These are phyloP conservation scores for Saccharomycopsis schoenii DNA, from an alignment of 805 yeast species.

Conservation along the genomic window DNA sequence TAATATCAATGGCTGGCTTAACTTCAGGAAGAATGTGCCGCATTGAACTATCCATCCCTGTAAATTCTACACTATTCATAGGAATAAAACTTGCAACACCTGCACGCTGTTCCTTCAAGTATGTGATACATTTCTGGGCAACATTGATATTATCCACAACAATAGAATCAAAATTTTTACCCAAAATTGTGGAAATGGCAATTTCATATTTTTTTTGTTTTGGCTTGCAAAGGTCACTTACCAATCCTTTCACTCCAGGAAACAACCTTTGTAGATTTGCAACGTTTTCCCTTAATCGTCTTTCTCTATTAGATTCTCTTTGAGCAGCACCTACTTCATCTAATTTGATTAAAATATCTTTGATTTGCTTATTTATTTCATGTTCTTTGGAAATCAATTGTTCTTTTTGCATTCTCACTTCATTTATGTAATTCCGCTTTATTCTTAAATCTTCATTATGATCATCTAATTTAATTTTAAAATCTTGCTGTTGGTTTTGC, in stretches of 20 bases:
- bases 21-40: conserved; percentile 45
- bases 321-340: conserved; percentile 69
- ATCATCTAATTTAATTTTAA: conserved; percentile 3
- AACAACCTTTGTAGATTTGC: conserved; percentile 57
- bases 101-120: conserved; percentile 72
- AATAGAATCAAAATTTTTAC: conserved; percentile 70
- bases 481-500: conserved; percentile 30
- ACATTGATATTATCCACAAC: conserved; percentile 64
- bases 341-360: conserved; percentile 47
- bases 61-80: conserved; percentile 59
- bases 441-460: conserved; percentile 29
- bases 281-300: conserved; percentile 62
- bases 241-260: conserved; percentile 78
- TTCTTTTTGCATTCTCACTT: conserved; percentile 31
- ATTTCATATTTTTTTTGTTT: conserved; percentile 57
- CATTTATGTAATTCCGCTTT: conserved; percentile 34
- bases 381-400: conserved; percentile 38
- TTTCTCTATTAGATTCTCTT: conserved; percentile 66
- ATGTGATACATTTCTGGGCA: conserved; percentile 69
- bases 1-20: conserved; percentile 63
- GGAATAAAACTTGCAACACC: conserved; percentile 89
- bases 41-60: conserved; percentile 41
- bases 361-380: conserved; percentile 53
- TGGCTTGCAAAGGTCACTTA: conserved; percentile 74
- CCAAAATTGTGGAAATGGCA: conserved; percentile 71